Evolutionary conservation across 805 yeast genomes (phyloP).

Genomic region (Nakazawaea siamensis): DNA sequence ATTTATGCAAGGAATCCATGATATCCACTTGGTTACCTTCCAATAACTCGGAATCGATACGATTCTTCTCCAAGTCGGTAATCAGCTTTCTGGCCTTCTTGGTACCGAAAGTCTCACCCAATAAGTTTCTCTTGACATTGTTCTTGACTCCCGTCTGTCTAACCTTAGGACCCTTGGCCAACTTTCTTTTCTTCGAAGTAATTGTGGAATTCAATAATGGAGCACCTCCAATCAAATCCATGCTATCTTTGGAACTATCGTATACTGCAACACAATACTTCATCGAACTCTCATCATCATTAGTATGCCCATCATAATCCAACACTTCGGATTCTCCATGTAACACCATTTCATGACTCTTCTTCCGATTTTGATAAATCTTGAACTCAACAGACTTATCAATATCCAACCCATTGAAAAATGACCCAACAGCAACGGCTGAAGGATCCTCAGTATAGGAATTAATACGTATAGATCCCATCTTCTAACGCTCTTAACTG

Average conservation of each 20-base stretch:
- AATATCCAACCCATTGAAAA: constrained; percentile 68
- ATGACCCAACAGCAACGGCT: constrained; percentile 54
- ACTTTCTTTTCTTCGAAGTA: constrained; percentile 51
- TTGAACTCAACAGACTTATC: constrained; percentile 55
- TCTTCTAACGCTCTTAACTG: background rate
- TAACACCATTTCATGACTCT: constrained; percentile 34
- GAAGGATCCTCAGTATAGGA: constrained; percentile 37
- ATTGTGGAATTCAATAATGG: constrained; percentile 60
- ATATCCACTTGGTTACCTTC: constrained; percentile 71
- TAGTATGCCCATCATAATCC: constrained; percentile 58
- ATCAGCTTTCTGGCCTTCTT: constrained; percentile 92
- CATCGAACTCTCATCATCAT: constrained; percentile 24
- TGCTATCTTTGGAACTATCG: constrained; percentile 55
- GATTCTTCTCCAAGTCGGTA: constrained; percentile 69
- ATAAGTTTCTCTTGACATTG: constrained; percentile 62
- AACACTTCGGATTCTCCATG: constrained; percentile 76
- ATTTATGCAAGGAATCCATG: constrained; percentile 65
- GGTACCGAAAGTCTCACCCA: constrained; percentile 97
- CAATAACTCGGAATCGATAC: constrained; percentile 78
- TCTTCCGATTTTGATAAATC: constrained; percentile 43
- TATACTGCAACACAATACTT: constrained; percentile 70
- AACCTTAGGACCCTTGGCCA: constrained; percentile 50
- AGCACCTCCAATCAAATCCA: constrained; percentile 54
- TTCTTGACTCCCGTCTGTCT: constrained; percentile 44
- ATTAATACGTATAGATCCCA: background rate